Evolutionary conservation across 2,329 filamentous ascomycete genomes (phyloP), one percentile per base, ranked within the genome.

Genomic region (Ophiocordyceps camponoti-leonardi): DNA sequence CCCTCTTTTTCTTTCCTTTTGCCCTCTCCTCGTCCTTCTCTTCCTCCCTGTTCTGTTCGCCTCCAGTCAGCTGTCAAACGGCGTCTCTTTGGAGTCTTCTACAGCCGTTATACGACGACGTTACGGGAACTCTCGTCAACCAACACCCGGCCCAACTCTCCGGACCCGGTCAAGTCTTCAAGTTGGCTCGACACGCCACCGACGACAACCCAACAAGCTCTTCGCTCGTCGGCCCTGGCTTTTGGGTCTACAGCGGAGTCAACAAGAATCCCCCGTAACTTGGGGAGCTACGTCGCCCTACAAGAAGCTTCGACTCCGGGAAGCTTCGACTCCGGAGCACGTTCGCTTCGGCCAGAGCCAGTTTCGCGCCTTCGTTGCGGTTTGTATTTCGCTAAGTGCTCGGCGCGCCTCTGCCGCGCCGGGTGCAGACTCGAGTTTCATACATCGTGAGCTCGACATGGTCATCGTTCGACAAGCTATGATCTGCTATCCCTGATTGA

Each of bases 181-280:
- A 93, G 79, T 93, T 93, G 86, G 86, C 86, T 86, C 83, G 83
- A 75, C 71, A 79, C 78, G 77, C 74, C 72, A 73, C 67, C 66
- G 73, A 67, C 68, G 75, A 49, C 26, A 28, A 28, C 69, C 77
- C 83, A 65, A 81, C 79, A 66, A 81, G 82, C 69, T 73, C 82
- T 60, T 88, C 86, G 77, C 85, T 94, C 71, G 81, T 90, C 66
- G 86, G 86, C 74, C 90, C 87, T 68, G 80, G 81, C 64, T 80
- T 81, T 74, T 86, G 87, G 87, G 87, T 93, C 79, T 90, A 90
- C 67, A 81, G 81, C 74, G 88, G 90, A 83, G 85, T 87, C 72
- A 86, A 92, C 74, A 92, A 87, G 73, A 90, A 94, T 71, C 90
- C 92, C 64, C 90, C 90, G 75, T 96, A 96, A 95, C n/a, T 18